Conservation (phyloP, 352 stramenopile species). For the Aphanomyces euteiches region DNA sequence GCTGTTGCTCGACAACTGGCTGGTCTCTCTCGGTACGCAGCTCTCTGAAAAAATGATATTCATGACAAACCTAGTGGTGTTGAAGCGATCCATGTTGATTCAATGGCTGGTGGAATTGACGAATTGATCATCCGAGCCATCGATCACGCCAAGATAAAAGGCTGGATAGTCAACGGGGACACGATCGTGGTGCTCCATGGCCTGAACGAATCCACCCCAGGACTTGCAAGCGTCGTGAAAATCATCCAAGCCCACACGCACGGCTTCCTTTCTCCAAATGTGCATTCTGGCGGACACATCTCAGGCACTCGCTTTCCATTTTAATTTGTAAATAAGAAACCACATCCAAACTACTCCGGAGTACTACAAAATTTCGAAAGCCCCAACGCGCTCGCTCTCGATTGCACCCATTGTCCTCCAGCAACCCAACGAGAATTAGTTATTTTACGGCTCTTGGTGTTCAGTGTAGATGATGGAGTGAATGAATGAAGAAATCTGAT, state of each 20-base stretch:
- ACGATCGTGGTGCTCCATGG: slow-evolving; percentile 89
- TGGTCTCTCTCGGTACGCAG: slow-evolving; percentile 64
- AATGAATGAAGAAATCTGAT: too few species aligned
- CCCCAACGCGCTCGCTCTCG: too few species aligned
- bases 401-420: too few species aligned
- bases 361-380: too few species aligned
- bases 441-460: too few species aligned
- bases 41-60: slow-evolving; percentile 14
- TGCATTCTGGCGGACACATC: too few species aligned
- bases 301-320: too few species aligned
- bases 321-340: too few species aligned
- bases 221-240: slow-evolving; percentile 86
- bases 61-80: slow-evolving; percentile 48
- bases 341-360: too few species aligned
- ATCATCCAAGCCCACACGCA: slow-evolving; percentile 76
- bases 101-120: slow-evolving; percentile 72
- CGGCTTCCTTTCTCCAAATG: slow-evolving; percentile 35
- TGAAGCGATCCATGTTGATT: slow-evolving; percentile 57
- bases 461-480: too few species aligned
- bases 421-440: too few species aligned
- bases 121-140: slow-evolving; percentile 84
- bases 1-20: slow-evolving; percentile 67
- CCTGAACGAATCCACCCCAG: slow-evolving; percentile 73
- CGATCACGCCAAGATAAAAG: slow-evolving; percentile 67
- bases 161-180: slow-evolving; percentile 81